These are phyloP conservation scores for Talaromyces sp. DNA, from an alignment of 2,329 filamentous ascomycete species.

Conservation along the genomic window DNA sequence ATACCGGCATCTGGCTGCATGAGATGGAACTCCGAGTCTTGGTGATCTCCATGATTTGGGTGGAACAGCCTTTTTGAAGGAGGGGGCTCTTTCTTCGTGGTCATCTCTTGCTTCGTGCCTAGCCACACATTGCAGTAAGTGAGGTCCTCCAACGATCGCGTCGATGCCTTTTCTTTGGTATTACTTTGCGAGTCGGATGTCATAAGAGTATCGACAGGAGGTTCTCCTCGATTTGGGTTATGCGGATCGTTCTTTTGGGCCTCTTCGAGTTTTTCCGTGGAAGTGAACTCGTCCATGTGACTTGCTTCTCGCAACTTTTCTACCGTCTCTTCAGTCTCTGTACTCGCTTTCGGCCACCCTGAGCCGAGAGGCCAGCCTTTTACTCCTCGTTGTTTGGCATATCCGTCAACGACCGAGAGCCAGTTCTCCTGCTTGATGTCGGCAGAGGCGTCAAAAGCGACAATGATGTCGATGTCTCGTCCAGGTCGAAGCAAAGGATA, in stretches of 20 bases:
- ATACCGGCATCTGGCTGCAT: slow-evolving; percentile 77
- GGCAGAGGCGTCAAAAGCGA: slow-evolving; percentile 91
- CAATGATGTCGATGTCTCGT: slow-evolving; percentile 78
- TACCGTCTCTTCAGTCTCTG: slow-evolving; percentile 56
- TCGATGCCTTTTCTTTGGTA: not conserved
- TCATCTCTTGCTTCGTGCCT: slow-evolving; percentile 71
- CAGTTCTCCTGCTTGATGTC: slow-evolving; percentile 94
- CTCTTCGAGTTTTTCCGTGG: slow-evolving; percentile 58
- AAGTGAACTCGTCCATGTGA: slow-evolving; percentile 55
- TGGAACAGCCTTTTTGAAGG: slow-evolving; percentile 46
- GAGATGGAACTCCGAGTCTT: slow-evolving; percentile 62
- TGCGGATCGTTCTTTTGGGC: slow-evolving; percentile 38
- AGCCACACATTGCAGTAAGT: slow-evolving; percentile 96
- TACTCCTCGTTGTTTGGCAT: slow-evolving; percentile 81
- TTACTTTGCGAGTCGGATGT: slow-evolving; percentile 26
- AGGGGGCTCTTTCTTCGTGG: slow-evolving; percentile 49
- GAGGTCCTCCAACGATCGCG: slow-evolving; percentile 49
- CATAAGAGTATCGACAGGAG: slow-evolving; percentile 11
- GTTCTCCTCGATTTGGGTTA: not conserved
- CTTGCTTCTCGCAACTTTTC: slow-evolving; percentile 65
- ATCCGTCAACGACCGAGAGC: slow-evolving; percentile 88
- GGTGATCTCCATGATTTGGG: slow-evolving; percentile 49
- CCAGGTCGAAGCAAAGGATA: slow-evolving; percentile 89
- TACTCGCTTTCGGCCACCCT: slow-evolving; percentile 74
- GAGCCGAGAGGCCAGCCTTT: slow-evolving; percentile 92